Evolutionary conservation across 2,329 filamentous ascomycete species (phyloP).

Genomic region (Herpotrichia juniperi): DNA sequence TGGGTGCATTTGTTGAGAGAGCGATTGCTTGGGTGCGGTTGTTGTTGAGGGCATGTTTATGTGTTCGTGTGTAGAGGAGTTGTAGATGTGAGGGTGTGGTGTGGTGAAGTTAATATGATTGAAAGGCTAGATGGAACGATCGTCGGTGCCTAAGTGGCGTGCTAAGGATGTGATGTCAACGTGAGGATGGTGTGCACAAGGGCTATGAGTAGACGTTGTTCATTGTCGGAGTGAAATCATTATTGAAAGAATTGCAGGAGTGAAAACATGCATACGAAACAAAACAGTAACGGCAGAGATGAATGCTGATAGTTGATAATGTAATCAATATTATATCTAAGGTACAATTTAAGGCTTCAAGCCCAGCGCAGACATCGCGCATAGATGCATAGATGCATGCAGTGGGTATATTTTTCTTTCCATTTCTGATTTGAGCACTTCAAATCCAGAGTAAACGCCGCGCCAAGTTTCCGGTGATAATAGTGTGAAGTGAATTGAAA

Average conservation of each 20-base stretch:
- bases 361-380: slow-evolving; percentile 2
- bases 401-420: slow-evolving; percentile 7
- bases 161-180: no score
- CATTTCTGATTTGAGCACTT: slow-evolving; percentile 11
- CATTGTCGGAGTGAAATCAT: no score
- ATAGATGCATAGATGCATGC: not conserved
- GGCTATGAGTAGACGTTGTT: no score
- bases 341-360: not conserved
- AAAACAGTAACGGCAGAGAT: not conserved
- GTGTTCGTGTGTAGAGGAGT: not conserved
- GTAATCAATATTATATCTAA: not conserved
- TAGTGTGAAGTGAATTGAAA: not conserved
- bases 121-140: no score
- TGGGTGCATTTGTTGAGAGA: not conserved
- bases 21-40: not conserved
- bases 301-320: not conserved
- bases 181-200: no score
- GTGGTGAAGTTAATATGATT: no score
- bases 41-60: no score
- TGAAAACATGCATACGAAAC: no score
- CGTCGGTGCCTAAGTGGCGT: no score
- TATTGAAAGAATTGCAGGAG: no score
- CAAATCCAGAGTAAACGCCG: slow-evolving; percentile 3
- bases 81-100: no score
- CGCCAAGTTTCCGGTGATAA: not conserved